Evolutionary conservation across 2,329 filamentous ascomycete genomes (phyloP), one percentile per base, ranked within the genome.

Genomic region (Emergomyces africanus): DNA sequence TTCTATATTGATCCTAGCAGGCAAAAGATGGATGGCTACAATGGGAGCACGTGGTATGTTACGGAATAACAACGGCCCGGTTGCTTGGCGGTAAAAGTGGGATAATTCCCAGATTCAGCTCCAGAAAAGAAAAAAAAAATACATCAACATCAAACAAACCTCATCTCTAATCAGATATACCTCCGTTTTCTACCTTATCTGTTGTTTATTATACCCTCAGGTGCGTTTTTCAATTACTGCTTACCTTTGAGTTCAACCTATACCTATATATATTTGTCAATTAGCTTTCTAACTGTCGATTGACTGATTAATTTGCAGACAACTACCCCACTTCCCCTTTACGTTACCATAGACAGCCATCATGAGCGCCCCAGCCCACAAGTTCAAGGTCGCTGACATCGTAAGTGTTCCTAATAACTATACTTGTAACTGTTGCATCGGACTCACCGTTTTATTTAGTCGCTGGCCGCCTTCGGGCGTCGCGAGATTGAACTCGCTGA

Each of bases 401-500:
- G 81, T 78, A 76, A 59, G 76, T 77, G 50, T 59, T 57, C 37
- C 51, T 35, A 28, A 56, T 56, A 46, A 33, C 33, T 41, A 51
- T 14, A 54, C 44, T 42, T 48, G 49, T 39, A 41, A 61, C 65
- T 58, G 54, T 20, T 54, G 50, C 15, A 57, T 57, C 53, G 39
- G 30, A 20, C 41, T 61, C 15, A 51, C 25, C 5, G 14, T 54
- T 30, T 53, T 25, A 54, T 64, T 39, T 62, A 79, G 77, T 89
- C 88, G 75, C 87, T 97, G 75, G 92, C 94, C 74, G 94, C 94
- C 78, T 97, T 99, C 75, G 94, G 94, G 79, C 91, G 94, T 80
- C 91, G 92, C 79, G 94, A 99, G 86, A 96, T 99, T 72, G 91
- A 96, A 80, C 85, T 97, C 74, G 91, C 94, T 71, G 92, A 97